Evolutionary conservation across 176 grass and related monocot species (phyloP), one percentile per base, ranked within the genome.

Genomic region (Avena sativa): DNA sequence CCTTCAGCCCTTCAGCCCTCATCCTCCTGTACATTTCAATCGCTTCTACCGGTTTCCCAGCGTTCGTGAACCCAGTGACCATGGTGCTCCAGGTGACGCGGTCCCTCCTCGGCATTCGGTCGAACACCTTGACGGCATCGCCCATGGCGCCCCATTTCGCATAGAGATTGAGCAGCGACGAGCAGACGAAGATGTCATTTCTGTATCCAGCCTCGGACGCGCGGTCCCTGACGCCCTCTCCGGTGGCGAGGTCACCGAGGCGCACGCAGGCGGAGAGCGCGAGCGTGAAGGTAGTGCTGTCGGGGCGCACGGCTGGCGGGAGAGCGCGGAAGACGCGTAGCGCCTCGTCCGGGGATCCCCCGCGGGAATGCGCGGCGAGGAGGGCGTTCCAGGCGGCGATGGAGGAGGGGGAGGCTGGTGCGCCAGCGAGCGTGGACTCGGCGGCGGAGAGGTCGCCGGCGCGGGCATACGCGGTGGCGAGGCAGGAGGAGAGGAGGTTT

Each of bases 261-360:
- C 88, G 89, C 40, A 84, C 87, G 71, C 89, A 94, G 26, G 92
- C 89, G 46, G 83, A 87, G 66, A 94, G 89, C 64, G 89, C 84
- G 80, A 94, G 80, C 4, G 92, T 94, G 89, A 94, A 89, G 68
- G 92, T 91, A 65, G 89, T 91, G 89, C 92, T 94, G 60, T 94
- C 89, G 60, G 87, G 87, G 36, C 87, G 87, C 59, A 32, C 84
- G 38, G 70, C 44, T 20, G 78, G 8, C 38, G 84, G 76, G 19
- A 94, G 80, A 51, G 83, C 77, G 84, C 81, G 84, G 78, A 91
- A 91, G 76, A 94, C 76, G 72, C 89, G 89, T 44, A 94, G 87
- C 28, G 83, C 84, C 20, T 68, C 36, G 9, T 10, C 71, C 1
- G 80, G 81, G 65, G 65, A 68, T 3, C 79, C 63, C 9, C 38